Evolutionary conservation across 352 stramenopile genomes (phyloP).

Genomic region (Peronospora farinosa): DNA sequence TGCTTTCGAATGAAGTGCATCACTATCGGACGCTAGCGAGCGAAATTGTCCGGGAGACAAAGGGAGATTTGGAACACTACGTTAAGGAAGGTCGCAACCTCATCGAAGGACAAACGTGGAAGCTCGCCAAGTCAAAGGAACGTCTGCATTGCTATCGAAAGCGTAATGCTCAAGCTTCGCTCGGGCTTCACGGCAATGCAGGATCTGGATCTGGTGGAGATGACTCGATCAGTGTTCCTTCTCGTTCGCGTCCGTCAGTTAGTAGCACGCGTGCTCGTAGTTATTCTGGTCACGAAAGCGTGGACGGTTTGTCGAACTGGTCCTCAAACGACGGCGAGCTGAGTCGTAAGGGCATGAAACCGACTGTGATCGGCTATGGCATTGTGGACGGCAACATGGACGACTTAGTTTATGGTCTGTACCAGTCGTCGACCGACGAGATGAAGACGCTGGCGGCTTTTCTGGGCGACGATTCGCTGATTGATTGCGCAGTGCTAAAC

Average conservation of each 20-base stretch:
- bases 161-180: constrained; percentile 25
- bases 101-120: constrained; percentile 60
- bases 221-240: constrained; percentile 23
- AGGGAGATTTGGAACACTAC: constrained; percentile 48
- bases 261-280: constrained; percentile 27
- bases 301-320: constrained; percentile 15
- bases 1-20: constrained; percentile 47
- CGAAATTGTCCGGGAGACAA: constrained; percentile 64
- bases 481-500: constrained; percentile 58
- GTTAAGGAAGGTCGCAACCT: constrained; percentile 45
- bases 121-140: constrained; percentile 61
- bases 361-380: constrained; percentile 45
- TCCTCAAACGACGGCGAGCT: constrained; percentile 31
- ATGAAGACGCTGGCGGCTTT: constrained; percentile 56
- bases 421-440: constrained; percentile 45
- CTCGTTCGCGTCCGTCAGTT: constrained; percentile 23
- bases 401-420: constrained; percentile 46
- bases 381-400: constrained; percentile 42
- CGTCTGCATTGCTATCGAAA: constrained; percentile 53
- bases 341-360: constrained; percentile 41
- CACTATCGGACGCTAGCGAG: constrained; percentile 45
- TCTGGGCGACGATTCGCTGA: constrained; percentile 44
- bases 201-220: not conserved
- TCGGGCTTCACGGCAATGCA: constrained; percentile 32
- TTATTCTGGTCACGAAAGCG: constrained; percentile 22